Evolutionary conservation across 2,329 filamentous ascomycete genomes (phyloP).

Genomic region (Sporothrix variecibatus): DNA sequence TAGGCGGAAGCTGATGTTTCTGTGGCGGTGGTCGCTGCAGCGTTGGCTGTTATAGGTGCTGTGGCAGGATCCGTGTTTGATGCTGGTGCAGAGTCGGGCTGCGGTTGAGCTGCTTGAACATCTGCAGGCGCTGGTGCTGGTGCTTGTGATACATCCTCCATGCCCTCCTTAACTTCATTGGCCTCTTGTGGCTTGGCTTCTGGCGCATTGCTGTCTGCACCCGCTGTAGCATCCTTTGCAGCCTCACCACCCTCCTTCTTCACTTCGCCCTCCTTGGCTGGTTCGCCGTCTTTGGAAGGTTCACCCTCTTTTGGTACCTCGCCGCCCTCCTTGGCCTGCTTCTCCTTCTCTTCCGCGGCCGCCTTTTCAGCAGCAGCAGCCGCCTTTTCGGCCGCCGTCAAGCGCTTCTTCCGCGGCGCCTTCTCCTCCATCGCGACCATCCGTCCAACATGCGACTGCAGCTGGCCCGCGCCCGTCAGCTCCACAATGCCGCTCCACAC

Average conservation of each 20-base stretch:
- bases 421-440: constrained; percentile 64
- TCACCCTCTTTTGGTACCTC: not conserved
- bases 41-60: not conserved
- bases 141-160: not conserved
- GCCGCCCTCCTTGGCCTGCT: not conserved
- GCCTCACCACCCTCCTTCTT: not conserved
- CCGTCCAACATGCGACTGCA: constrained; percentile 67
- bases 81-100: not conserved
- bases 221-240: not conserved
- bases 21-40: not conserved
- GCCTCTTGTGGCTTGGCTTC: not conserved
- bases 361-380: constrained; percentile 19
- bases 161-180: not conserved
- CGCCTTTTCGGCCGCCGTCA: constrained; percentile 38
- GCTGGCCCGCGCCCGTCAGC: constrained; percentile 70
- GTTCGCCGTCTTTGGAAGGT: not conserved
- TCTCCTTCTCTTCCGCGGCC: not conserved
- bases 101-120: not conserved
- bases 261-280: not conserved
- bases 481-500: constrained; percentile 92
- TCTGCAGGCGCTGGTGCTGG: not conserved
- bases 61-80: not conserved
- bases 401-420: constrained; percentile 54
- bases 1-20: not conserved
- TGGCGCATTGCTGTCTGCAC: not conserved